Conservation (phyloP, 129 eudicot species). For the Pulicaria dysenterica region DNA sequence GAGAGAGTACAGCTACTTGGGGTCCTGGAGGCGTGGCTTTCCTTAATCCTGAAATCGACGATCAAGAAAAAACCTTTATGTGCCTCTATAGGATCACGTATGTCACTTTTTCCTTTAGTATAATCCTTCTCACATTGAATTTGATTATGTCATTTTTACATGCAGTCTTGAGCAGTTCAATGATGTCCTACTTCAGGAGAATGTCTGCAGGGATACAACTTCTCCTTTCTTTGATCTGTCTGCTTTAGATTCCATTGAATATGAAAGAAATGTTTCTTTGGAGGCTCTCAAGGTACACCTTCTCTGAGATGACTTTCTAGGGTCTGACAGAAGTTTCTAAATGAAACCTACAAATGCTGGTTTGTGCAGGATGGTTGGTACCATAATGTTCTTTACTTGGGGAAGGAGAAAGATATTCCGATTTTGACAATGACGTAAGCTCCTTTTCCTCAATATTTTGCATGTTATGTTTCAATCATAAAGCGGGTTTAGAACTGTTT, state of each 20-base stretch:
- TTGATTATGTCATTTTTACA: conserved; percentile 16
- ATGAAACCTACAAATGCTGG: not conserved
- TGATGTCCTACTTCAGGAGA: conserved; percentile 92
- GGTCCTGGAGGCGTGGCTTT: conserved; percentile 99
- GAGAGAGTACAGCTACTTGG: conserved; percentile 73
- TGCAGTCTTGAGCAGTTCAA: conserved; percentile 98
- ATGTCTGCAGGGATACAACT: conserved; percentile 37
- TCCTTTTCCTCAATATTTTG: not conserved
- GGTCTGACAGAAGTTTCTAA: not conserved
- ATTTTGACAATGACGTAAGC: conserved; percentile 94
- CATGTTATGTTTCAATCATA: not conserved
- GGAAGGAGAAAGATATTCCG: conserved; percentile 77
- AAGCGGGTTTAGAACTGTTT: not conserved
- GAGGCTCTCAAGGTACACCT: conserved; percentile 65
- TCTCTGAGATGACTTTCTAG: conserved; percentile 11
- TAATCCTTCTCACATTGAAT: conserved; percentile 8
- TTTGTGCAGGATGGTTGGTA: conserved; percentile 82
- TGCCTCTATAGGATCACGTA: conserved; percentile 86
- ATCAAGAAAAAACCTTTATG: conserved; percentile 59
- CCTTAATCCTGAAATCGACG: conserved; percentile 68
- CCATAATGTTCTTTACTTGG: conserved; percentile 75
- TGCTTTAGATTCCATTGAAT: conserved; percentile 48
- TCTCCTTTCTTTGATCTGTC: conserved; percentile 61
- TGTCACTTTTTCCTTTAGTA: conserved; percentile 21
- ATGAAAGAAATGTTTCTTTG: conserved; percentile 36